Evolutionary conservation across 2,329 filamentous ascomycete genomes (phyloP).

Genomic region (Paradendryphiella salina): DNA sequence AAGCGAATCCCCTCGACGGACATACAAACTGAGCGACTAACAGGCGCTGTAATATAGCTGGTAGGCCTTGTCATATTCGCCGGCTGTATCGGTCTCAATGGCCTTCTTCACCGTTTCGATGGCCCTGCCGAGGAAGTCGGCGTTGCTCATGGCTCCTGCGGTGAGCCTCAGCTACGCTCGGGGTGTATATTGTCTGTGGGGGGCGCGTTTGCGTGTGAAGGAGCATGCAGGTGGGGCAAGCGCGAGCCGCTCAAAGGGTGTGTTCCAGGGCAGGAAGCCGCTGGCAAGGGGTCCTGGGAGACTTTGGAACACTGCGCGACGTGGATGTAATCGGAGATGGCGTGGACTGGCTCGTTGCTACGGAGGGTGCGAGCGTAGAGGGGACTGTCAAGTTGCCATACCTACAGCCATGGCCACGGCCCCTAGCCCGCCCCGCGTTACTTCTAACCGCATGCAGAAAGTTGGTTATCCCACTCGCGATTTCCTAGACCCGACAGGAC

Average conservation of each 20-base stretch:
- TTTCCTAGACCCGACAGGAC: conserved; percentile 14
- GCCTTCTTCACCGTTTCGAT: conserved; percentile 97
- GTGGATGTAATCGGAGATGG: neutral
- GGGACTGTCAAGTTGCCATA: conserved; percentile 11
- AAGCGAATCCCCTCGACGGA: neutral
- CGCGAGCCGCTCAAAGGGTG: conserved; percentile 1
- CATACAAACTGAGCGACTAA: conserved; percentile 25
- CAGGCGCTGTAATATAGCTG: conserved; percentile 87
- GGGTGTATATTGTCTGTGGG: conserved; percentile 4
- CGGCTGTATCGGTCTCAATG: conserved; percentile 92
- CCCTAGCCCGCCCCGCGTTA: conserved; percentile 23
- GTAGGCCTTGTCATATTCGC: conserved; percentile 96
- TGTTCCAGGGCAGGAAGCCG: neutral
- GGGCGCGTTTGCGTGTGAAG: conserved; percentile 3
- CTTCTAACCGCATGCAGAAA: conserved; percentile 32
- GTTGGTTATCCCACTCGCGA: conserved; percentile 30
- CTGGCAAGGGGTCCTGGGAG: neutral
- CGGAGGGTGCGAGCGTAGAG: conserved; percentile 6
- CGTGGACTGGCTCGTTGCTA: neutral
- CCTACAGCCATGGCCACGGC: conserved; percentile 10
- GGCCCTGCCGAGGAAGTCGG: conserved; percentile 94
- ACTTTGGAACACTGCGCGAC: neutral
- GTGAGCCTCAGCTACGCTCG: conserved; percentile 3
- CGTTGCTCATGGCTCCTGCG: conserved; percentile 73
- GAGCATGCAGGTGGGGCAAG: conserved; percentile 8